Conservation (phyloP, 345 rosid genomes). For the Gynandropsis gynandra region DNA sequence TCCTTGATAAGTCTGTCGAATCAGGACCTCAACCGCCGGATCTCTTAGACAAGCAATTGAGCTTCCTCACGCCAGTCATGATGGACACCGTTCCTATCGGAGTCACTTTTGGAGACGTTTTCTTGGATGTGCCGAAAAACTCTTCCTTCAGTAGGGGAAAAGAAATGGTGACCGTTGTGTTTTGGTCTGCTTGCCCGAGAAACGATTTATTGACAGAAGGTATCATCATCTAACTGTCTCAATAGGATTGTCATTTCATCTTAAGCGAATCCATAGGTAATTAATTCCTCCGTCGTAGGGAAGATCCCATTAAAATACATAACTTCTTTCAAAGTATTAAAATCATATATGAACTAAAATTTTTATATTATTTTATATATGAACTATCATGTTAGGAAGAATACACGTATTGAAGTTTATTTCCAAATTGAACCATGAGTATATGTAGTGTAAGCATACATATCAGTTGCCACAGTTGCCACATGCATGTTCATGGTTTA, state of each 20-base stretch:
- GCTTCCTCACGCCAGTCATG: constrained; percentile 82
- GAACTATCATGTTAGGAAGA: too few species aligned
- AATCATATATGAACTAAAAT: too few species aligned
- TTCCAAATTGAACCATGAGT: too few species aligned
- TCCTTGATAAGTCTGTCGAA: constrained; percentile 43
- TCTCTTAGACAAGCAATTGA: constrained; percentile 64
- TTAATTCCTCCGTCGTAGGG: too few species aligned
- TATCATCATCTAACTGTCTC: constrained; percentile 17
- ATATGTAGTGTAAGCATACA: too few species aligned
- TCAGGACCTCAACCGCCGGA: constrained; percentile 77
- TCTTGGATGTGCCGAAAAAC: constrained; percentile 64
- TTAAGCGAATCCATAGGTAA: not conserved
- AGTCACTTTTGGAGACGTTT: constrained; percentile 67
- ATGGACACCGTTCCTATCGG: constrained; percentile 75
- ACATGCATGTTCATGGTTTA: too few species aligned
- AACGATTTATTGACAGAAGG: constrained; percentile 94
- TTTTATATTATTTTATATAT: too few species aligned
- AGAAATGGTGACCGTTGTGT: constrained; percentile 56
- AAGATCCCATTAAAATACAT: too few species aligned
- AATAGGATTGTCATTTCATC: too few species aligned
- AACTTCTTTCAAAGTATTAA: too few species aligned
- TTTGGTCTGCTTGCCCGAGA: constrained; percentile 96
- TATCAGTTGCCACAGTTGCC: too few species aligned
- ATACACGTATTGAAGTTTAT: too few species aligned
- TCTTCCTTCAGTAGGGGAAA: constrained; percentile 63